These are phyloP conservation scores for Aspergillus asperescens DNA, from an alignment of 495 filamentous ascomycete species.

Conservation along the genomic window DNA sequence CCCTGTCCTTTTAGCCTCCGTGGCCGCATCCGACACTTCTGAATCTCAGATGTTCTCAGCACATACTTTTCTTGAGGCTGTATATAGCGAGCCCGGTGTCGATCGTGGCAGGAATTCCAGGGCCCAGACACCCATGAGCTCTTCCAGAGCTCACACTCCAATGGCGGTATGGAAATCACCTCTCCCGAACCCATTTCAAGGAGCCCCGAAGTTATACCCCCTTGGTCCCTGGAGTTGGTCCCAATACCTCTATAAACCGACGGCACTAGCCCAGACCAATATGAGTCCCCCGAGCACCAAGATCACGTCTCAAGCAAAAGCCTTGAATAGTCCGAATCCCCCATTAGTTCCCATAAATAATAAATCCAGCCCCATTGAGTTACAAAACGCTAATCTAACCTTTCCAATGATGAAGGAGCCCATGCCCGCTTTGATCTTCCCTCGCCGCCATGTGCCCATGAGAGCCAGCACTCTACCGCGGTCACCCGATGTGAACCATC, in stretches of 20 bases:
- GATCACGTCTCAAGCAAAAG: neutral
- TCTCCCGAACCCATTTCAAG: constrained; percentile 24
- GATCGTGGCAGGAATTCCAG: constrained; percentile 60
- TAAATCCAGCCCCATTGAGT: constrained; percentile 16
- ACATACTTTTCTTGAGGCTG: constrained; percentile 68
- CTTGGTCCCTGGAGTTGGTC: constrained; percentile 18
- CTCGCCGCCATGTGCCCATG: constrained; percentile 54
- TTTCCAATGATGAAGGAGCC: constrained; percentile 47
- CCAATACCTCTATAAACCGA: constrained; percentile 2
- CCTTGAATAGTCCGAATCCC: constrained; percentile 12
- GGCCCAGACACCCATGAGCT: constrained; percentile 75
- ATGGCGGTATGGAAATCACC: constrained; percentile 38
- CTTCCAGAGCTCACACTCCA: constrained; percentile 43
- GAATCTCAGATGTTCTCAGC: constrained; percentile 80
- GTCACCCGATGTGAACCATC: constrained; percentile 65
- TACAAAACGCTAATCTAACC: constrained; percentile 33
- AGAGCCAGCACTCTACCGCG: constrained; percentile 62
- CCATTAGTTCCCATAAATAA: constrained; percentile 18
- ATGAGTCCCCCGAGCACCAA: neutral
- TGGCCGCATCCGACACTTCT: constrained; percentile 70
- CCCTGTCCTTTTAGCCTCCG: constrained; percentile 60
- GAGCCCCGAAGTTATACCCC: constrained; percentile 22
- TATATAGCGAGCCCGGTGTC: constrained; percentile 61
- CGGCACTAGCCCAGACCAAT: neutral
- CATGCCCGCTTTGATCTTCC: constrained; percentile 43